A percentile compares a stretch with the other conserved stretches of the same genome.
Evolutionary conservation across 208 protist genomes (phyloP).

Genomic region (Leishmania tarentolae): DNA sequence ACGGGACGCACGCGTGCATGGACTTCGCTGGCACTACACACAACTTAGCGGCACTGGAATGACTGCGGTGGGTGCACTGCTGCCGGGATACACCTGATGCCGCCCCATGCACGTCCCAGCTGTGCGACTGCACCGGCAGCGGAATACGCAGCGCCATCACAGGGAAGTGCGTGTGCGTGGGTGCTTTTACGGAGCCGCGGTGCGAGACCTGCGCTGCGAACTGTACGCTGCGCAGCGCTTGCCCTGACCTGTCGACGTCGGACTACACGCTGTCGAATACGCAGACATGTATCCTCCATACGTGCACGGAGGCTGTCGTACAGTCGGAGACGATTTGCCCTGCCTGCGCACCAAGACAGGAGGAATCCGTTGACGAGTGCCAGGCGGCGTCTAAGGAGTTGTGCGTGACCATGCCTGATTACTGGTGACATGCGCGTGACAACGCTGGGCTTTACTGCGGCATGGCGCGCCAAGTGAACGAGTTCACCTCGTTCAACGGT

Average conservation of each 20-base stretch:
- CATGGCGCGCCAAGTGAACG: not conserved
- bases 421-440: conserved; percentile 32
- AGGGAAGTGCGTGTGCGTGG: conserved; percentile 44
- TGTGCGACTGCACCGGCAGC: conserved; percentile 58
- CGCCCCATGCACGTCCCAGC: conserved; percentile 40
- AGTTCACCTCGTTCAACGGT: conserved; percentile 9
- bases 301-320: conserved; percentile 25
- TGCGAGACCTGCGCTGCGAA: conserved; percentile 46
- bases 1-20: conserved; percentile 41
- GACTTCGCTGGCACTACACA: conserved; percentile 38
- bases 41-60: conserved; percentile 7
- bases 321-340: conserved; percentile 24
- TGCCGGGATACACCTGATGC: not conserved
- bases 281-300: conserved; percentile 41
- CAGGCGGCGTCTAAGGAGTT: not conserved
- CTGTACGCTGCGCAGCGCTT: conserved; percentile 38
- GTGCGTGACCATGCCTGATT: conserved; percentile 24
- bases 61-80: conserved; percentile 38
- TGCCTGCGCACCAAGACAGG: conserved; percentile 12
- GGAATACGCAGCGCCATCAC: conserved; percentile 42
- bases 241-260: conserved; percentile 22
- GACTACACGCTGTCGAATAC: conserved; percentile 34
- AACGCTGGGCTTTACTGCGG: conserved; percentile 2
- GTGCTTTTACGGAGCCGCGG: conserved; percentile 42
- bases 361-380: conserved; percentile 4